These are phyloP conservation scores for Pseudoneurospora amorphoporcata DNA, from an alignment of 495 filamentous ascomycete genomes.

Conservation along the genomic window DNA sequence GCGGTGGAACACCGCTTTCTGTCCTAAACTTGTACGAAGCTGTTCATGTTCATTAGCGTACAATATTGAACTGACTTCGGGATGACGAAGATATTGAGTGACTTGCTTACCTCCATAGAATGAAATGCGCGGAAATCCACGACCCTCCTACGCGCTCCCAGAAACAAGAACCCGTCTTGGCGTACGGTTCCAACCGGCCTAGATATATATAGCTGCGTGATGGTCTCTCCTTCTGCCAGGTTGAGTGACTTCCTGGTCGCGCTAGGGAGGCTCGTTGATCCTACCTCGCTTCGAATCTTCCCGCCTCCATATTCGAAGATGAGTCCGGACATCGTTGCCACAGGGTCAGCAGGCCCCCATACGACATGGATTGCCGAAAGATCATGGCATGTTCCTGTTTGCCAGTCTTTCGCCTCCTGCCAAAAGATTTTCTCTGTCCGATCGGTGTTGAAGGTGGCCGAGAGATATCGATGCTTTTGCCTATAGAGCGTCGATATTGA, in stretches of 20 bases:
- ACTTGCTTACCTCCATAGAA: not conserved
- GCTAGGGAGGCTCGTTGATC: not conserved
- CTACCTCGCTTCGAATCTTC: not conserved
- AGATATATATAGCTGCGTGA: not conserved
- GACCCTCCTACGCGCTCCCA: not conserved
- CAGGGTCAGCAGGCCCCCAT: not conserved
- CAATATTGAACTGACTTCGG: not conserved
- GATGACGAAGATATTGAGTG: not conserved
- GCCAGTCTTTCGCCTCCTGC: not conserved
- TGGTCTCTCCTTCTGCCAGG: not conserved
- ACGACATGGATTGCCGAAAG: not conserved
- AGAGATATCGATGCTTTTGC: not conserved
- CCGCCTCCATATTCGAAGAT: not conserved
- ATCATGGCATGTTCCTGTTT: not conserved
- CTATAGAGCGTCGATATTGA: conserved; percentile 37
- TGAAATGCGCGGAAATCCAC: not conserved
- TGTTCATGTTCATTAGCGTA: not conserved
- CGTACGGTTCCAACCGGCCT: not conserved
- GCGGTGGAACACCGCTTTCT: not conserved
- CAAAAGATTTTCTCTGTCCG: not conserved
- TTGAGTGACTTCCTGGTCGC: not conserved
- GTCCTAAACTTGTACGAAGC: not conserved
- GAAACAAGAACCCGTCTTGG: not conserved
- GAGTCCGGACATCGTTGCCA: not conserved
- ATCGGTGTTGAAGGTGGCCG: not conserved